Percentiles rank a stretch among this genome's conserved stretches.
Evolutionary conservation across 176 grass and related monocot species (phyloP).

Genomic region (Avena sativa): DNA sequence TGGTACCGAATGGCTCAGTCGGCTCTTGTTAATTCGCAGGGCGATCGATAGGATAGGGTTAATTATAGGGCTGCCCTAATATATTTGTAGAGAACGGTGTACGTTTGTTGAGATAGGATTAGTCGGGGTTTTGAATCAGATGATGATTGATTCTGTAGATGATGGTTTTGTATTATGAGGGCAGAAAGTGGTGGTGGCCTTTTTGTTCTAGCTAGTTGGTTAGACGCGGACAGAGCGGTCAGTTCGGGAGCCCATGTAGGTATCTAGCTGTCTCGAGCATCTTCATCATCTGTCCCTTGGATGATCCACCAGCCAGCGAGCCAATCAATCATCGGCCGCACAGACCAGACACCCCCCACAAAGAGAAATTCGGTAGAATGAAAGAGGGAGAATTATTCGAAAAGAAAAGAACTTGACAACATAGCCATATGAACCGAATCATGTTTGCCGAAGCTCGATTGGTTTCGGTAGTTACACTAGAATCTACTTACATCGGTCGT

Average conservation of each 20-base stretch:
- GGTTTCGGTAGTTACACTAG: not conserved
- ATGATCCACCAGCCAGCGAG: not conserved
- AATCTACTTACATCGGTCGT: too few relatives aligned
- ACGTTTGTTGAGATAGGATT: not conserved
- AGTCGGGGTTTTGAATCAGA: not conserved
- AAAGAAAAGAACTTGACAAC: too few relatives aligned
- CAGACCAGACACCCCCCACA: not conserved
- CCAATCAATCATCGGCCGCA: slow-evolving; percentile 22
- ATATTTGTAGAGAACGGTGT: not conserved
- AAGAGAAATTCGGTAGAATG: too few relatives aligned
- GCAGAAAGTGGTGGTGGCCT: not conserved
- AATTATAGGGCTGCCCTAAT: not conserved
- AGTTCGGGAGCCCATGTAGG: not conserved
- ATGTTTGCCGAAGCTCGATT: not conserved
- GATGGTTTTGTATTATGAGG: not conserved
- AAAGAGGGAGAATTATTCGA: too few relatives aligned
- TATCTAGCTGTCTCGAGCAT: slow-evolving; percentile 29
- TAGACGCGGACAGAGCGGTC: slow-evolving; percentile 37
- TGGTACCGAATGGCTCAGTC: not conserved
- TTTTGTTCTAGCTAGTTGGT: slow-evolving; percentile 12
- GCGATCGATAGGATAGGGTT: not conserved
- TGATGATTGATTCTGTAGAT: not conserved
- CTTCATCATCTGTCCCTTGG: not conserved
- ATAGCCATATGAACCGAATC: not conserved
- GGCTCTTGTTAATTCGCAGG: not conserved